Conservation (phyloP, 371 early-diverging fungal species). For the Blyttiomyces sp. region DNA sequence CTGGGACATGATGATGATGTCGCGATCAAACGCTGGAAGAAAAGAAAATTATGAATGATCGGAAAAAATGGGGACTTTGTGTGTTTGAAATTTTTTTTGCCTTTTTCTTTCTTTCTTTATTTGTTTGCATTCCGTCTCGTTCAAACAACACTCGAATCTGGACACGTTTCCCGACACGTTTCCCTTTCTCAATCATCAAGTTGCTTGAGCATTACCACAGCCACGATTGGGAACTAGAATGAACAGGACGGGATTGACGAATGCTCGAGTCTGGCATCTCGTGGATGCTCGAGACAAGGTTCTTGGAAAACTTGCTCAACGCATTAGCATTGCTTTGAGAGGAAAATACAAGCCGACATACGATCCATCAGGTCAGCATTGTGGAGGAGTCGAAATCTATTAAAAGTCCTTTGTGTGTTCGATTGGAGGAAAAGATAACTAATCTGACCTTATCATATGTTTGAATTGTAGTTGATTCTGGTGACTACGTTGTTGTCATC, state of each 20-base stretch:
- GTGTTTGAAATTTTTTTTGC: too few species aligned
- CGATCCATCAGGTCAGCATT: slow-evolving; percentile 76
- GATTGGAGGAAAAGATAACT: neutral
- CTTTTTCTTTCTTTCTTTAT: too few species aligned
- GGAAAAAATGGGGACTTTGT: too few species aligned
- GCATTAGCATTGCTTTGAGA: slow-evolving; percentile 89
- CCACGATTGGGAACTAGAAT: neutral
- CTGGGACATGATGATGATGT: too few species aligned
- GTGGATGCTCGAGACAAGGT: slow-evolving; percentile 90
- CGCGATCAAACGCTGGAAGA: too few species aligned
- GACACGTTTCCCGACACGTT: too few species aligned
- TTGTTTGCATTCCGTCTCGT: too few species aligned
- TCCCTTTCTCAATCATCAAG: too few species aligned
- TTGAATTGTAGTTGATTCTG: slow-evolving; percentile 75
- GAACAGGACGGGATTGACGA: slow-evolving; percentile 6
- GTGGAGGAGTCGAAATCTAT: neutral
- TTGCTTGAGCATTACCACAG: too few species aligned
- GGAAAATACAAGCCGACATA: slow-evolving; percentile 97
- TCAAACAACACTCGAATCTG: too few species aligned
- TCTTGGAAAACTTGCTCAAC: slow-evolving; percentile 83
- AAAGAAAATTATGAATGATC: too few species aligned
- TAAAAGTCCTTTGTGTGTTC: neutral
- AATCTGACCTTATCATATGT: neutral
- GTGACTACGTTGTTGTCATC: slow-evolving; percentile 96
- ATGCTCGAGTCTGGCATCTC: slow-evolving; percentile 79